Conservation (phyloP, 306 rosid species). For the Mimosa pudica region DNA sequence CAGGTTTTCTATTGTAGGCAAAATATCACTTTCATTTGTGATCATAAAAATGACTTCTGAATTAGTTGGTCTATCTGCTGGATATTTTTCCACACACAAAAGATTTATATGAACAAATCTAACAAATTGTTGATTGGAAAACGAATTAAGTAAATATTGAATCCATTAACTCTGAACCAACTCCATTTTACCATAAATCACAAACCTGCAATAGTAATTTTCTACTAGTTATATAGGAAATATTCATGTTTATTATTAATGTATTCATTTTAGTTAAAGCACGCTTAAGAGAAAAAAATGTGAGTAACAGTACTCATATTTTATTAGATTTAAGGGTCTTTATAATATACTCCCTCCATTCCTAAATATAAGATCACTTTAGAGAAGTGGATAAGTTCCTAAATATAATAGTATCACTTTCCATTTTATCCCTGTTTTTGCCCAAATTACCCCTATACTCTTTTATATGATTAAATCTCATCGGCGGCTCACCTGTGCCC, state of each 20-base stretch:
- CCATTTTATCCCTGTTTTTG: too few relatives aligned
- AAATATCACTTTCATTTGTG: constrained; percentile 26
- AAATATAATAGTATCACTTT: too few relatives aligned
- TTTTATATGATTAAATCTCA: too few relatives aligned
- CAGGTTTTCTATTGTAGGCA: neutral
- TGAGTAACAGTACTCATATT: constrained; percentile 19
- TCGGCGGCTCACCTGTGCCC: too few relatives aligned
- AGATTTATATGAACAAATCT: constrained; percentile 38
- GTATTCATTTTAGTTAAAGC: neutral
- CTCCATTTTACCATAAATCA: neutral
- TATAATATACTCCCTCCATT: too few relatives aligned
- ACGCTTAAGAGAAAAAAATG: neutral
- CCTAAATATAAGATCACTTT: too few relatives aligned
- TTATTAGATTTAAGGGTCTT: constrained; percentile 28
- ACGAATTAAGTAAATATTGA: neutral
- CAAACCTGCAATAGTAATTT: neutral
- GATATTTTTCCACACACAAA: constrained; percentile 33
- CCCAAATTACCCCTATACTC: too few relatives aligned
- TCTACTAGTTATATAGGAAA: neutral
- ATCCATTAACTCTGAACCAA: neutral
- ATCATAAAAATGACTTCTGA: constrained; percentile 27
- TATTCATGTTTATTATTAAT: neutral
- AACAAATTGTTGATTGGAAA: constrained; percentile 11
- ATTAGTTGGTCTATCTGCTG: constrained; percentile 38
- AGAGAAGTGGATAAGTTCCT: too few relatives aligned